Evolutionary conservation across 2,329 filamentous ascomycete species (phyloP), one percentile per base, ranked within the genome.

Genomic region (Ophiostoma perfectum): DNA sequence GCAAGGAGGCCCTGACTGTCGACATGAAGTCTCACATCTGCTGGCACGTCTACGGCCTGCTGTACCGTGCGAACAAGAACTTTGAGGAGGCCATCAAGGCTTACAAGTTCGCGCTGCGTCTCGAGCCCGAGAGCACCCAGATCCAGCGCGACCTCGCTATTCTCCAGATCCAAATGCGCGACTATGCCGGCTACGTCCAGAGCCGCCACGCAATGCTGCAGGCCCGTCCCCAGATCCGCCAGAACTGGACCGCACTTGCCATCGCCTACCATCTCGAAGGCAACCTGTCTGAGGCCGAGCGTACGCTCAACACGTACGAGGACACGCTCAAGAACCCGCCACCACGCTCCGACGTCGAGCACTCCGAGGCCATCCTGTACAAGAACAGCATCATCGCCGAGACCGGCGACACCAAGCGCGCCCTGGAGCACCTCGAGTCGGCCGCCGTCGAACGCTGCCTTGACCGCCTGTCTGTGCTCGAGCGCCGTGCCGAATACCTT

Each of bases 21-120:
- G 93, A 98, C 78, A 98, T 99, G 93, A 97, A 96, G 82, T 97
- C 93, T 75, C 94, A 98, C 80, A 93, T 99, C 75, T 98, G 93
- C 83, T 99, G 95, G 95, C 96, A 99, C 79, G 95, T 99, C 70
- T 99, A 98, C 78, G 95, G 96, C 44, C 81, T 99, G 73, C 85
- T 99, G 66, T 98, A 96, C 80, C 89, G 94, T 66, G 90, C 92
- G 65, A 90, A 91, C 76, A 98, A 98, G 84, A 98, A 99, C 80
- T 98, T 96, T 75, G 95, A 98, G 78, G 95, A 98, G 81, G 94
- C 96, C 9, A 97, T 97, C 81, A 98, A 98, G 83, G 96, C 95
- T 69, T 99, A 99, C 83, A 96, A 96, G 78, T 97, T 96, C 78
- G 95, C 95, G 16, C 82, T 99, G 74, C 89, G 88, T 77, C 86